phyloP scores from a whole-genome alignment of 139 green algal genomes.

The Picochlorum sp. region DNA sequence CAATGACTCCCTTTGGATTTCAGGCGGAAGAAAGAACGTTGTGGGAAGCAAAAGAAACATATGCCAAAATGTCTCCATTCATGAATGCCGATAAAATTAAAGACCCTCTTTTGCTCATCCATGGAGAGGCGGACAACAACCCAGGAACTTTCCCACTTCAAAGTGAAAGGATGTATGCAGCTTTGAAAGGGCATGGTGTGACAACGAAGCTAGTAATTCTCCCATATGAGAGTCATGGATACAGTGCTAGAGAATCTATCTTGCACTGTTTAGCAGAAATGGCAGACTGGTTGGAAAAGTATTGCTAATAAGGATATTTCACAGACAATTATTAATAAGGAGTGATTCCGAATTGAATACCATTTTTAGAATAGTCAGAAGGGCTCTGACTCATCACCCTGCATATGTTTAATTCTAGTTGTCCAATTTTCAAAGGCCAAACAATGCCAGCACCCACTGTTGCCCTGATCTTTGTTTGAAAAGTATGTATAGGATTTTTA shows the following conservation, averaged over 20 bases:
- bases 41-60: constrained; percentile 86
- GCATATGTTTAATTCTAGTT: constrained; percentile 28
- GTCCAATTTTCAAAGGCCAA: constrained; percentile 23
- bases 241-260: constrained; percentile 61
- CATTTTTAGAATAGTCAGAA: constrained; percentile 40
- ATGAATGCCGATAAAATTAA: constrained; percentile 86
- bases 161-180: constrained; percentile 86
- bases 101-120: constrained; percentile 89
- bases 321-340: neutral
- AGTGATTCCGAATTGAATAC: constrained; percentile 63
- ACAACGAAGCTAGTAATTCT: constrained; percentile 78
- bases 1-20: constrained; percentile 97
- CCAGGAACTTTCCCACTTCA: constrained; percentile 71
- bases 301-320: constrained; percentile 39
- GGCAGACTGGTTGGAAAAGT: constrained; percentile 61
- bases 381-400: constrained; percentile 30
- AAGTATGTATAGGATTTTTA: neutral
- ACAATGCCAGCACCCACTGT: constrained; percentile 22
- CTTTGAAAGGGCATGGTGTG: constrained; percentile 80
- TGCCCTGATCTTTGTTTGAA: constrained; percentile 11
- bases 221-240: constrained; percentile 87
- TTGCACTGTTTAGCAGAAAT: constrained; percentile 76
- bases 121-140: constrained; percentile 98
- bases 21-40: constrained; percentile 92
- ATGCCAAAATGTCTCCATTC: constrained; percentile 87